Conservation (phyloP, 2,329 filamentous ascomycete species). For the Trichophyton equinum region DNA sequence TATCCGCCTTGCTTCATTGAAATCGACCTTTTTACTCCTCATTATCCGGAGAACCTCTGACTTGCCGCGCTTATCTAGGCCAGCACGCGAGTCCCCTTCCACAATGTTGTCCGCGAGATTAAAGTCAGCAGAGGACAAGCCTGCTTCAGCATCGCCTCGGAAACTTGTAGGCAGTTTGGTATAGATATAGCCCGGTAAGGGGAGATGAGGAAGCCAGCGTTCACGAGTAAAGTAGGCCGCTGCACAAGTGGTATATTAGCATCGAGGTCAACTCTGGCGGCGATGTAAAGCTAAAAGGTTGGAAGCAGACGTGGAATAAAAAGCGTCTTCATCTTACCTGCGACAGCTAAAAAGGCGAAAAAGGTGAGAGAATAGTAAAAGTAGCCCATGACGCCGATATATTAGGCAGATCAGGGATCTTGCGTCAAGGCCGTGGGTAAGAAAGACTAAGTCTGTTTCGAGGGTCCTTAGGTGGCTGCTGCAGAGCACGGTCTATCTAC, state of each 20-base stretch:
- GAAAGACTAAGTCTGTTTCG: background rate
- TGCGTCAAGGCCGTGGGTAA: background rate
- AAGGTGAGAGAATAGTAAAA: slow-evolving; percentile 67
- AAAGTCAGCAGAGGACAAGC: slow-evolving; percentile 71
- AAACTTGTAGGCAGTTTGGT: slow-evolving; percentile 65
- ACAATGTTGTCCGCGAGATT: slow-evolving; percentile 70
- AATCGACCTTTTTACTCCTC: slow-evolving; percentile 68
- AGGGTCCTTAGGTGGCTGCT: background rate
- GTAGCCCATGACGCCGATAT: slow-evolving; percentile 52
- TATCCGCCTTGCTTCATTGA: slow-evolving; percentile 79
- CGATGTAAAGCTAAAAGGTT: slow-evolving; percentile 2
- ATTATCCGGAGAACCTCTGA: slow-evolving; percentile 76
- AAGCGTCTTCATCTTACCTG: slow-evolving; percentile 39
- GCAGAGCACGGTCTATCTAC: background rate
- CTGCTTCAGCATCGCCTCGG: slow-evolving; percentile 72
- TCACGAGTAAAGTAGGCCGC: slow-evolving; percentile 68
- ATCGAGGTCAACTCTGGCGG: background rate
- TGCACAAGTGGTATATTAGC: slow-evolving; percentile 21
- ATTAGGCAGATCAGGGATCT: background rate
- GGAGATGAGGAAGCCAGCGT: slow-evolving; percentile 61
- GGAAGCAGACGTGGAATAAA: too few species aligned
- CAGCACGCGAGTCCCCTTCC: slow-evolving; percentile 62
- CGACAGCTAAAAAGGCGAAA: slow-evolving; percentile 56
- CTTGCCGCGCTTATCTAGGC: slow-evolving; percentile 71
- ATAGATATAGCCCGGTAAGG: slow-evolving; percentile 58